Percentiles rank a stretch among this genome's conserved stretches.
phyloP scores from a whole-genome alignment of 2,329 filamentous ascomycete species.

The Penicillium sp. region DNA sequence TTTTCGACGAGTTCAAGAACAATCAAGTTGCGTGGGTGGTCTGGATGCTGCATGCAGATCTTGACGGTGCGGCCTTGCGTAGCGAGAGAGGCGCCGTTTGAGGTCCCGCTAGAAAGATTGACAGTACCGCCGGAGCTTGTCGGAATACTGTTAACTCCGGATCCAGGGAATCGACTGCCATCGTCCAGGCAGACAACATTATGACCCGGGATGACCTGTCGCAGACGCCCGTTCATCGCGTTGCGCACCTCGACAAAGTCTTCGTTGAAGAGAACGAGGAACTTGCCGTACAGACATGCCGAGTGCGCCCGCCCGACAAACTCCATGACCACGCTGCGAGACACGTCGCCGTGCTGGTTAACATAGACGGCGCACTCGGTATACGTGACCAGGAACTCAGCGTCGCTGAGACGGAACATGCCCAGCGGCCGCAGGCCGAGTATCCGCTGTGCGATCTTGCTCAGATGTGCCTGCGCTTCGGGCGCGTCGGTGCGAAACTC shows the following conservation, averaged over 20 bases:
- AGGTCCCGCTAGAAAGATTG: constrained; percentile 34
- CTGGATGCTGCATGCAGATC: constrained; percentile 92
- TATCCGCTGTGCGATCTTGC: constrained; percentile 83
- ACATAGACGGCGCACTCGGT: constrained; percentile 97
- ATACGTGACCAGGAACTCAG: constrained; percentile 91
- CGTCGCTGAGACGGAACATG: constrained; percentile 94
- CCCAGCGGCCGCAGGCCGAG: constrained; percentile 83
- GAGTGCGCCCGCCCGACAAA: constrained; percentile 92
- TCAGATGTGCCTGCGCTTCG: constrained; percentile 64
- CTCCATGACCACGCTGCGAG: constrained; percentile 93
- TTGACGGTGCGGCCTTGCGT: constrained; percentile 75
- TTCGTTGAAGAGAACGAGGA: constrained; percentile 89
- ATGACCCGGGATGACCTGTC: constrained; percentile 91
- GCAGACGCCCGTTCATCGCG: constrained; percentile 88
- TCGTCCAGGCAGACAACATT: constrained; percentile 92
- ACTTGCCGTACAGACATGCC: constrained; percentile 88
- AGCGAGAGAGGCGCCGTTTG: constrained; percentile 41
- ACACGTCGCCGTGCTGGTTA: constrained; percentile 97
- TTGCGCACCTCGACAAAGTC: constrained; percentile 98
- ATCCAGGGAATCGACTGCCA: constrained; percentile 54
- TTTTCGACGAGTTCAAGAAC: constrained; percentile 92
- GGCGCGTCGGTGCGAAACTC: constrained; percentile 72
- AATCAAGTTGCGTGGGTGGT: constrained; percentile 81
- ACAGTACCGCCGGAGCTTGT: constrained; percentile 39
- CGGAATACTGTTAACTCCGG: constrained; percentile 48